Evolutionary conservation across 2,329 filamentous ascomycete genomes (phyloP).

Genomic region (Exophiala aquamarina): DNA sequence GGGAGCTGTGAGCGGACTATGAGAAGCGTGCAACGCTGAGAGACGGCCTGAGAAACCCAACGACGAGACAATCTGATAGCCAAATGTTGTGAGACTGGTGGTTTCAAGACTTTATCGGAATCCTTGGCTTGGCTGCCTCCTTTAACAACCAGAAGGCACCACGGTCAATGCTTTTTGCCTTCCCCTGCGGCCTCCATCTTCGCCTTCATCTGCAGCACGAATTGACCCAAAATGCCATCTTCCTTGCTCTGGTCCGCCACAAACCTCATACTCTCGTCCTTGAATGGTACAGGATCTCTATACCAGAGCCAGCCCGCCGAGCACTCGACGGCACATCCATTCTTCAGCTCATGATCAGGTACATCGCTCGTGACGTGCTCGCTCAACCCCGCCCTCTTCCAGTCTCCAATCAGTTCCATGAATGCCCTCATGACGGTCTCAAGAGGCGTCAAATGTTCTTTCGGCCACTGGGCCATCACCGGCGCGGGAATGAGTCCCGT

Average conservation of each 20-base stretch:
- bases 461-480: constrained; percentile 30
- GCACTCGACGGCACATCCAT: constrained; percentile 3
- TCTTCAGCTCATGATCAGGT: constrained; percentile 13
- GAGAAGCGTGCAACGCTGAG: too few species aligned
- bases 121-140: too few species aligned
- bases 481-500: constrained; percentile 34
- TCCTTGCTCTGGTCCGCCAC: constrained; percentile 1
- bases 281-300: constrained; percentile 6
- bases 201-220: too few species aligned
- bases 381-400: too few species aligned
- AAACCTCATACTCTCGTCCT: not conserved
- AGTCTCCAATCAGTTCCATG: constrained; percentile 31
- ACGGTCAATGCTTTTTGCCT: too few species aligned
- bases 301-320: constrained; percentile 2
- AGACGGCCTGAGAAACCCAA: too few species aligned
- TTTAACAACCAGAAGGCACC: too few species aligned
- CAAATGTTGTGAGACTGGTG: too few species aligned
- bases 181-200: too few species aligned
- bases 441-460: constrained; percentile 36
- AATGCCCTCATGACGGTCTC: constrained; percentile 34
- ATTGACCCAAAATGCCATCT: constrained; percentile 4
- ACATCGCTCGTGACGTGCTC: constrained; percentile 27
- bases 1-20: too few species aligned
- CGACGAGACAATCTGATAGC: too few species aligned
- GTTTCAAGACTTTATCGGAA: too few species aligned